phyloP scores from a whole-genome alignment of 768 basidiomycete genomes.

The Dacryopinax spathularia region DNA sequence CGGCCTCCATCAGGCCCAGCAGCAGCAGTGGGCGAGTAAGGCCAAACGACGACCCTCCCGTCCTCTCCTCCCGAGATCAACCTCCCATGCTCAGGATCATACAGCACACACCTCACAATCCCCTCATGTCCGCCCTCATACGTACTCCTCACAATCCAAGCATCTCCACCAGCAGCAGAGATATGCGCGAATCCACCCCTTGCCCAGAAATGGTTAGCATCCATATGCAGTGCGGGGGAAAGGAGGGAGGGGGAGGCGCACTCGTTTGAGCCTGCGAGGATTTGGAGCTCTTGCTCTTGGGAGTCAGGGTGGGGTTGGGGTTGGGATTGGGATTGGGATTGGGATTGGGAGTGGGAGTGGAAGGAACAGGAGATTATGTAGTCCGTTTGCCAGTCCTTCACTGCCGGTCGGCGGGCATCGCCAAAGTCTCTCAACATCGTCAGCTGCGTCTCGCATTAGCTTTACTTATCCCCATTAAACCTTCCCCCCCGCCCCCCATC shows the following conservation, averaged over 20 bases:
- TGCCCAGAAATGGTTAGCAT: neutral
- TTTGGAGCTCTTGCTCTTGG: neutral
- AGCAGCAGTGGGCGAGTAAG: too few relatives aligned
- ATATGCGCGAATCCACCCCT: constrained; percentile 15
- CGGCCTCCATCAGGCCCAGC: neutral
- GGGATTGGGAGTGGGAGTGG: too few relatives aligned
- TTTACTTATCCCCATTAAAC: neutral
- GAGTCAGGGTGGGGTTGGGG: too few relatives aligned
- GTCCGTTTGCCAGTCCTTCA: constrained; percentile 16
- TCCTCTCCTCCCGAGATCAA: constrained; percentile 17
- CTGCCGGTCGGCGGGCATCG: constrained; percentile 11
- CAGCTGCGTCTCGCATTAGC: constrained; percentile 6
- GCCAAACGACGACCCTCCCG: constrained; percentile 10
- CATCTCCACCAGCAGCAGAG: neutral
- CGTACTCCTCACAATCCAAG: constrained; percentile 9
- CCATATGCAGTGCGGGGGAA: constrained; percentile 2
- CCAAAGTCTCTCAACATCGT: constrained; percentile 14
- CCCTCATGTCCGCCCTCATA: constrained; percentile 14
- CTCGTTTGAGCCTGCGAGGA: constrained; percentile 8
- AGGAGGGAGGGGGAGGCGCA: neutral
- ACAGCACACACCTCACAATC: constrained; percentile 16
- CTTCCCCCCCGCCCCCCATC: too few relatives aligned
- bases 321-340: too few relatives aligned
- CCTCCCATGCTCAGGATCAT: constrained; percentile 9
- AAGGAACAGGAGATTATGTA: constrained; percentile 16